Conservation (phyloP, 1,284 basidiomycete species). For the Mycena citricolor region DNA sequence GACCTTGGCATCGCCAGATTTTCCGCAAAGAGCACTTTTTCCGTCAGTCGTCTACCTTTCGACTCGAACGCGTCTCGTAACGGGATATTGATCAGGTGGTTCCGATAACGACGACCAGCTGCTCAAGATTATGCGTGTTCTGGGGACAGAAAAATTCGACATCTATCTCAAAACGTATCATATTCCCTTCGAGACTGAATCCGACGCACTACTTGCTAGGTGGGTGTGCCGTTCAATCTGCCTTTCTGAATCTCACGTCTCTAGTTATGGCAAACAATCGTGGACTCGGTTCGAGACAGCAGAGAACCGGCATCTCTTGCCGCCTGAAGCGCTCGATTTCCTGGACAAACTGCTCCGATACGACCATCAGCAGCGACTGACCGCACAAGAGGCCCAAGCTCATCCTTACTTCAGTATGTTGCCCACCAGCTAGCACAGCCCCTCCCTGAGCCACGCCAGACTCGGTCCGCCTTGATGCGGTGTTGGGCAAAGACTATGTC, state of each 20-base stretch:
- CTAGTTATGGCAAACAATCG: constrained; percentile 70
- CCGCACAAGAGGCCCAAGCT: constrained; percentile 75
- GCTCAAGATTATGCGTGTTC: constrained; percentile 84
- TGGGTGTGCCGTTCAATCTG: constrained; percentile 29
- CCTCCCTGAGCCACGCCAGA: constrained; percentile 32
- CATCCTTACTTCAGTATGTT: constrained; percentile 78
- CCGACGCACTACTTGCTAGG: constrained; percentile 65
- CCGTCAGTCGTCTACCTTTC: constrained; percentile 37
- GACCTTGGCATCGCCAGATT: constrained; percentile 25
- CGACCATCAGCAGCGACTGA: constrained; percentile 82
- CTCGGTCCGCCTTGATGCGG: constrained; percentile 53
- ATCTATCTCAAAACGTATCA: constrained; percentile 69
- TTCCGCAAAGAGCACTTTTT: constrained; percentile 91
- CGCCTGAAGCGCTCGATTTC: constrained; percentile 72
- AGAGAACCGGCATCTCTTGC: constrained; percentile 75
- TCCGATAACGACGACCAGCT: constrained; percentile 90
- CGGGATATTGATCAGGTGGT: constrained; percentile 39
- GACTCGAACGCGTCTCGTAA: background rate
- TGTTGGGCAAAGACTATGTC: constrained; percentile 50
- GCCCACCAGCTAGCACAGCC: constrained; percentile 17
- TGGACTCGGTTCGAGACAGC: constrained; percentile 72
- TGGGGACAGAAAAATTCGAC: constrained; percentile 54
- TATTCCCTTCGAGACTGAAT: constrained; percentile 74
- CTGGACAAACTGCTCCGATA: constrained; percentile 83
- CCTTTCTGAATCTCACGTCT: constrained; percentile 1